Evolutionary conservation across 192 early-diverging fungal genomes (phyloP).

Genomic region (Chytriomyces confervae): DNA sequence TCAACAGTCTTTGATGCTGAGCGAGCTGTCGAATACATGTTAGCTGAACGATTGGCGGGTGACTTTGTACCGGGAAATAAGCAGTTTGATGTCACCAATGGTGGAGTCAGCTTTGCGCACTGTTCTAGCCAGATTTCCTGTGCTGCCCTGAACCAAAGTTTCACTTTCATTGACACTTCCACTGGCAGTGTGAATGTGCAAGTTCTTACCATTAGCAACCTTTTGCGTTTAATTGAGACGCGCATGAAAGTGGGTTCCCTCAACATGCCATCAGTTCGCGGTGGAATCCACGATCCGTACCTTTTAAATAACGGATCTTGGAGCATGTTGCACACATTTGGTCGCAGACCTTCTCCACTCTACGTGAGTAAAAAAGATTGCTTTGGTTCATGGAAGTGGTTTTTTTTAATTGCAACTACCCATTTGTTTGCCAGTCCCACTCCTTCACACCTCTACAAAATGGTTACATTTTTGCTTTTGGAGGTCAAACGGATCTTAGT

Average conservation of each 20-base stretch:
- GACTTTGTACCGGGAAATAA: conserved; percentile 15
- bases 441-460: neutral
- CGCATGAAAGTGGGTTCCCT: neutral
- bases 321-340: neutral
- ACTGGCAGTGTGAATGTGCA: neutral
- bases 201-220: neutral
- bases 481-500: conserved; percentile 4
- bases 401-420: neutral
- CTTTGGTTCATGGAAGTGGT: neutral
- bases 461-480: conserved; percentile 11
- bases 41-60: neutral
- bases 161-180: conserved; percentile 3
- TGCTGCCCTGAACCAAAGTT: no score
- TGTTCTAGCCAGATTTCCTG: conserved; percentile 10
- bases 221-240: neutral
- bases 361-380: neutral
- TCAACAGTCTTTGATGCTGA: conserved; percentile 14
- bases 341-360: neutral
- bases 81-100: conserved; percentile 15
- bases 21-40: neutral
- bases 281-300: neutral
- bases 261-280: neutral
- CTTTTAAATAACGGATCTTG: conserved; percentile 7
- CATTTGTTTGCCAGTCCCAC: conserved; percentile 9
- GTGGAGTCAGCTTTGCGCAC: conserved; percentile 6